phyloP scores from a whole-genome alignment of 345 rosid genomes.

The Eucalyptus lansdowneana region DNA sequence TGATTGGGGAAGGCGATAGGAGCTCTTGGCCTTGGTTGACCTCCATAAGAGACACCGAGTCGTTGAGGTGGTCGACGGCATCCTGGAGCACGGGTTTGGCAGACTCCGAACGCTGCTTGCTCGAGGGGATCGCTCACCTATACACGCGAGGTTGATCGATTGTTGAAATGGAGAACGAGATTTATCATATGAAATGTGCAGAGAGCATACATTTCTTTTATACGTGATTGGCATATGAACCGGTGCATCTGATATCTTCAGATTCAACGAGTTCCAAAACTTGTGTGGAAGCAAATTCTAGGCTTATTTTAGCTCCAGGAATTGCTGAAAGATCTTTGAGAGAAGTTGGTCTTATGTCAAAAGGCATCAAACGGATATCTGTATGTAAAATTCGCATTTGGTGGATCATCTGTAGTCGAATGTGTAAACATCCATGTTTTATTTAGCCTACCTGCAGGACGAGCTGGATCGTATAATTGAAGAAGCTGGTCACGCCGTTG shows the following conservation, averaged over 20 bases:
- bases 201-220: no score
- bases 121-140: not conserved
- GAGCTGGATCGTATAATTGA: conserved; percentile 14
- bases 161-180: not conserved
- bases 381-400: not conserved
- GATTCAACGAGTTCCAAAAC: no score
- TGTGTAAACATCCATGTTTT: not conserved
- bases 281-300: not conserved
- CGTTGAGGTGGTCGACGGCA: not conserved
- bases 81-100: conserved; percentile 2
- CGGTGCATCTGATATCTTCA: no score
- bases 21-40: not conserved
- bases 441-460: not conserved
- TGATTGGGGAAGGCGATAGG: not conserved
- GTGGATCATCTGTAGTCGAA: not conserved
- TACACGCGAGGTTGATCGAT: not conserved
- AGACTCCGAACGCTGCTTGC: not conserved
- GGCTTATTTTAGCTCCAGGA: not conserved
- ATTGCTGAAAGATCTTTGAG: not conserved
- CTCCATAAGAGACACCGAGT: not conserved
- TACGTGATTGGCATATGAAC: no score
- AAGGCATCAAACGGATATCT: not conserved
- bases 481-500: conserved; percentile 21
- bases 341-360: not conserved
- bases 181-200: no score